These are phyloP conservation scores for Corymbia maculata DNA, from an alignment of 345 rosid genomes.

Conservation along the genomic window DNA sequence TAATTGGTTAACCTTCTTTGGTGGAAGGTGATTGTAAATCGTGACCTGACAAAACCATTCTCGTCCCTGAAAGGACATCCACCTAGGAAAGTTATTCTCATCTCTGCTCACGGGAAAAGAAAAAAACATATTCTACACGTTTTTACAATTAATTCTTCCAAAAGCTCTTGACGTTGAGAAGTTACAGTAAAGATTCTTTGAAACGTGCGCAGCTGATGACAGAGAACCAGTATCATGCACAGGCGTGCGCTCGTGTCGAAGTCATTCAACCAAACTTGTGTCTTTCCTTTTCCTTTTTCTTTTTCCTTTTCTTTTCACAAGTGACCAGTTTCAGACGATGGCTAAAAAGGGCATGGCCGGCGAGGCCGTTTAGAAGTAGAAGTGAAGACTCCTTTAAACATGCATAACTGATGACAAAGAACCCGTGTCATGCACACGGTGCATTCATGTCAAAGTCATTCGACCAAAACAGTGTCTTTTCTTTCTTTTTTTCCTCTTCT, in stretches of 20 bases:
- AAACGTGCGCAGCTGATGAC: not conserved
- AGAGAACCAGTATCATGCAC: not conserved
- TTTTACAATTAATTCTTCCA: not conserved
- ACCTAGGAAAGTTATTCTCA: not conserved
- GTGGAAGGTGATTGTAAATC: not conserved
- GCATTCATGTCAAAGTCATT: not conserved
- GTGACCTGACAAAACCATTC: not conserved
- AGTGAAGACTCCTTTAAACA: not conserved
- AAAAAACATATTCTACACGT: not conserved
- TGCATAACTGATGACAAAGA: not conserved
- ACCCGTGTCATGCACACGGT: not conserved
- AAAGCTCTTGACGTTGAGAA: not conserved
- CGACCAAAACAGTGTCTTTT: not conserved
- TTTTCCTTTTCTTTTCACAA: too few relatives aligned
- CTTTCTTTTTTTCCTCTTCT: too few relatives aligned
- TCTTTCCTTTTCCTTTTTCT: too few relatives aligned
- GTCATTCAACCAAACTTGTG: not conserved
- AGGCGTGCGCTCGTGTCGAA: not conserved
- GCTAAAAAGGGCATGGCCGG: too few relatives aligned
- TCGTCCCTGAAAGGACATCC: not conserved
- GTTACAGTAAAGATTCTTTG: not conserved
- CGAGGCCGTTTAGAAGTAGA: fast-evolving
- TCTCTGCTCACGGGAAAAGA: not conserved
- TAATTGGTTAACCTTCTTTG: not conserved
- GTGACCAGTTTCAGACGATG: too few relatives aligned